A percentile compares a stretch with the other conserved stretches of the same genome.
Conservation (phyloP, 1,284 basidiomycete genomes). For the Sporisorium sorghi region DNA sequence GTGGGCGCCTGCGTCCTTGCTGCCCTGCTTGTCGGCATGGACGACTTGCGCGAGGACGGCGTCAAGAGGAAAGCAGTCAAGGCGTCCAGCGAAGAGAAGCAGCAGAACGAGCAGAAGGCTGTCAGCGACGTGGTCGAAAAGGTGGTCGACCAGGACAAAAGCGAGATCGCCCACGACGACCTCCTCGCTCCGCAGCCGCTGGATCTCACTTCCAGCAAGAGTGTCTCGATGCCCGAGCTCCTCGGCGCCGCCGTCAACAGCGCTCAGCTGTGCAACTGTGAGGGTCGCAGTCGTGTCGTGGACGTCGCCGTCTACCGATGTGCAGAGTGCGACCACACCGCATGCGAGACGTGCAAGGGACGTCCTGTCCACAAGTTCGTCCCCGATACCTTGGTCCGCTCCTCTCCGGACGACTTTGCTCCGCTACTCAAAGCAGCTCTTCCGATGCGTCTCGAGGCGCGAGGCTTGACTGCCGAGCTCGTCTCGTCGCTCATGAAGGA, state of each 20-base stretch:
- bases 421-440: slow-evolving; percentile 82
- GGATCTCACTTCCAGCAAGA: slow-evolving; percentile 40
- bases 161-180: slow-evolving; percentile 72
- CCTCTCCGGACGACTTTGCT: slow-evolving; percentile 78
- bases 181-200: slow-evolving; percentile 32
- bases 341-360: slow-evolving; percentile 87
- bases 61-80: slow-evolving; percentile 23
- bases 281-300: slow-evolving; percentile 82
- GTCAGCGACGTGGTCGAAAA: slow-evolving; percentile 70
- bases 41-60: slow-evolving; percentile 43
- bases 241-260: slow-evolving; percentile 78
- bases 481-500: slow-evolving; percentile 73
- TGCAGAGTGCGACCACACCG: slow-evolving; percentile 80
- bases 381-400: slow-evolving; percentile 70
- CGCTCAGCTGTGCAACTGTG: slow-evolving; percentile 85
- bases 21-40: slow-evolving; percentile 74
- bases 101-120: slow-evolving; percentile 73
- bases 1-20: slow-evolving; percentile 90
- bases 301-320: slow-evolving; percentile 76
- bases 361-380: slow-evolving; percentile 85
- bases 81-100: slow-evolving; percentile 74
- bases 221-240: slow-evolving; percentile 71
- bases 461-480: slow-evolving; percentile 69
- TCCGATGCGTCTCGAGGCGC: slow-evolving; percentile 80
- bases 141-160: slow-evolving; percentile 70